Conservation (phyloP, 306 rosid species). For the Gastrolobium bilobum region DNA sequence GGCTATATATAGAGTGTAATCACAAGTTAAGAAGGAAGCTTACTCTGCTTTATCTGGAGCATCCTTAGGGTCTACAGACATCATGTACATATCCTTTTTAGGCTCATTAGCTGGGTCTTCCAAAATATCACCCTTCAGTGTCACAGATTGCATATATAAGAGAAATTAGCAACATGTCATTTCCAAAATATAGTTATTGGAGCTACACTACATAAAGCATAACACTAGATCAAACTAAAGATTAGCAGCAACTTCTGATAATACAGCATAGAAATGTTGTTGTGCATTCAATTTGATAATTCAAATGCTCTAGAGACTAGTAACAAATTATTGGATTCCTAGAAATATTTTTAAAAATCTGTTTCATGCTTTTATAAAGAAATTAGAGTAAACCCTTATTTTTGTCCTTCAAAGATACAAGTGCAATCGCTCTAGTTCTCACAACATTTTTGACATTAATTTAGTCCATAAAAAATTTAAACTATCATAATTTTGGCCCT, state of each 20-base stretch:
- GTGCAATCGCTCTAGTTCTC: not conserved
- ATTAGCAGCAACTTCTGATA: constrained; percentile 5
- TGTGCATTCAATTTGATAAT: constrained; percentile 17
- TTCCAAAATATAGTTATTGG: constrained; percentile 33
- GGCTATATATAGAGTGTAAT: constrained; percentile 16
- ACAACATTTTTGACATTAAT: not conserved
- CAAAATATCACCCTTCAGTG: constrained; percentile 85
- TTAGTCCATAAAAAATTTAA: not conserved
- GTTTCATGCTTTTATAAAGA: constrained; percentile 29
- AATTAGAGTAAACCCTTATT: not conserved
- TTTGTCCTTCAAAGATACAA: not conserved
- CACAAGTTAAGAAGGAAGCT: constrained; percentile 36
- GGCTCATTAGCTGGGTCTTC: constrained; percentile 96
- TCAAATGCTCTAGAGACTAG: not conserved
- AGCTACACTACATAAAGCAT: constrained; percentile 33
- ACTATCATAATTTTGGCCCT: not conserved
- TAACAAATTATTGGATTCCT: not conserved
- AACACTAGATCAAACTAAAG: constrained; percentile 2
- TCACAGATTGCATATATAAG: constrained; percentile 37
- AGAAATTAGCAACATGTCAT: constrained; percentile 38
- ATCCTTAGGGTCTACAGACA: constrained; percentile 88
- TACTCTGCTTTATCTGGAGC: constrained; percentile 92
- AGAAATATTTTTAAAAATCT: not conserved
- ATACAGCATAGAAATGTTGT: not conserved
- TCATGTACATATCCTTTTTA: constrained; percentile 89